phyloP scores from a whole-genome alignment of 345 rosid species.

The Brassica juncea region DNA sequence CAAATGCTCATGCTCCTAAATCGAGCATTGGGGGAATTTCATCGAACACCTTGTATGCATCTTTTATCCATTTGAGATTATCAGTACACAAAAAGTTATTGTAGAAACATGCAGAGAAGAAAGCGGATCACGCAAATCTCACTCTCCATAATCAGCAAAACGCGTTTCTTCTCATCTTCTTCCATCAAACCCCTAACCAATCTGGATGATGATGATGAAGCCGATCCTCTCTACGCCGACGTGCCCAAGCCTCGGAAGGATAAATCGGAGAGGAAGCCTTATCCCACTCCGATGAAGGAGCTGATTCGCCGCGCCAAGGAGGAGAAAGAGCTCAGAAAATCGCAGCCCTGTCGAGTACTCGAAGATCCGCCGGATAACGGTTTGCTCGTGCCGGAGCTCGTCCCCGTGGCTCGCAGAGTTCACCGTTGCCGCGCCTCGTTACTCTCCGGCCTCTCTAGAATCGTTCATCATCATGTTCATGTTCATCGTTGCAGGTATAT shows the following conservation, averaged over 20 bases:
- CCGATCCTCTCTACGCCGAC: conserved; percentile 54
- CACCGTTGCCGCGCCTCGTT: conserved; percentile 54
- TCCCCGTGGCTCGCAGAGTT: conserved; percentile 63
- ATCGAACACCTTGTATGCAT: not conserved
- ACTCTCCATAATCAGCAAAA: not conserved
- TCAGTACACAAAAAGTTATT: no score
- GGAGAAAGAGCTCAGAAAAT: conserved; percentile 63
- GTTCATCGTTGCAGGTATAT: conserved; percentile 72
- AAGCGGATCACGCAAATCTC: not conserved
- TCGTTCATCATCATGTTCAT: conserved; percentile 45
- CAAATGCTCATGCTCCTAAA: no score
- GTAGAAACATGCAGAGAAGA: not conserved
- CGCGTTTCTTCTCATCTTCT: not conserved
- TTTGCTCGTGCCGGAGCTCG: conserved; percentile 69
- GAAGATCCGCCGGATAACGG: conserved; percentile 81
- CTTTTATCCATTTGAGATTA: not conserved
- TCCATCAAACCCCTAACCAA: not conserved
- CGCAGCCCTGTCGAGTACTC: conserved; percentile 69
- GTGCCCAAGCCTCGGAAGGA: conserved; percentile 67
- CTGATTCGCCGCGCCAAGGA: conserved; percentile 67
- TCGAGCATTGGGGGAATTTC: no score
- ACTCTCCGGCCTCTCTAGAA: conserved; percentile 57
- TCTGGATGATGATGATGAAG: not conserved
- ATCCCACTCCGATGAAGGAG: conserved; percentile 69
- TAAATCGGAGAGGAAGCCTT: conserved; percentile 84